phyloP scores from a whole-genome alignment of 495 filamentous ascomycete genomes.

The Neurospora sp. region DNA sequence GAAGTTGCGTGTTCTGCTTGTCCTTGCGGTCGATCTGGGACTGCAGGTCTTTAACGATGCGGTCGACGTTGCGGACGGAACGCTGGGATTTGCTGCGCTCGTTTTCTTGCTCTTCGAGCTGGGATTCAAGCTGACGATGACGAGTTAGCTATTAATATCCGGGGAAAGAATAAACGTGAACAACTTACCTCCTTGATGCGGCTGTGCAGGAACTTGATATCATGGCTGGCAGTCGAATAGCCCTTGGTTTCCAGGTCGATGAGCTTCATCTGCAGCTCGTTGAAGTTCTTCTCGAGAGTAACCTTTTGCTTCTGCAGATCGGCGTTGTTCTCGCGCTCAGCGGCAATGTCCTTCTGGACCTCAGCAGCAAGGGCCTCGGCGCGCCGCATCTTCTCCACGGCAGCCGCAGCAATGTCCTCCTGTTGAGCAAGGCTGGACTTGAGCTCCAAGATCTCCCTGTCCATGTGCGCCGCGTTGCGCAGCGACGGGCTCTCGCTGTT shows the following conservation, averaged over 20 bases:
- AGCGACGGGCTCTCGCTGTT: conserved; percentile 81
- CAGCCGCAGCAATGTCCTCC: conserved; percentile 85
- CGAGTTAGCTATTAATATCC: conserved; percentile 18
- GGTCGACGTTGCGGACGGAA: conserved; percentile 85
- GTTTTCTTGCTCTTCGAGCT: conserved; percentile 75
- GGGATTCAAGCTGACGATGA: conserved; percentile 65
- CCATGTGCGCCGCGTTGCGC: conserved; percentile 82
- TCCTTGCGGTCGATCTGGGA: conserved; percentile 87
- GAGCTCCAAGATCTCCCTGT: conserved; percentile 82
- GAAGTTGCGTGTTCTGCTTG: conserved; percentile 67
- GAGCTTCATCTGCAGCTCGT: conserved; percentile 80
- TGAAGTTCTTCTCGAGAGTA: conserved; percentile 77
- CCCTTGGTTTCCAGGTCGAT: conserved; percentile 96
- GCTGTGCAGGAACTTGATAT: conserved; percentile 90
- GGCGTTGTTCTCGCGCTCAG: conserved; percentile 73
- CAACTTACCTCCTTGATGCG: conserved; percentile 83
- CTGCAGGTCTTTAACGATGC: conserved; percentile 87
- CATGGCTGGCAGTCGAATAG: conserved; percentile 85
- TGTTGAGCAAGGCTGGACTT: conserved; percentile 85
- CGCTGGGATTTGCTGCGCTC: conserved; percentile 71
- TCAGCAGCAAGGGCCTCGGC: conserved; percentile 82
- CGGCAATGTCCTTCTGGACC: conserved; percentile 89
- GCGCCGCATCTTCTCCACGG: conserved; percentile 96
- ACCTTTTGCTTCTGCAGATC: conserved; percentile 90
- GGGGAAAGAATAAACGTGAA: too few relatives aligned